A percentile compares a stretch with the other conserved stretches of the same genome.
These are phyloP conservation scores for Cercophora sp. DNA, from an alignment of 495 filamentous ascomycete genomes.

Conservation along the genomic window DNA sequence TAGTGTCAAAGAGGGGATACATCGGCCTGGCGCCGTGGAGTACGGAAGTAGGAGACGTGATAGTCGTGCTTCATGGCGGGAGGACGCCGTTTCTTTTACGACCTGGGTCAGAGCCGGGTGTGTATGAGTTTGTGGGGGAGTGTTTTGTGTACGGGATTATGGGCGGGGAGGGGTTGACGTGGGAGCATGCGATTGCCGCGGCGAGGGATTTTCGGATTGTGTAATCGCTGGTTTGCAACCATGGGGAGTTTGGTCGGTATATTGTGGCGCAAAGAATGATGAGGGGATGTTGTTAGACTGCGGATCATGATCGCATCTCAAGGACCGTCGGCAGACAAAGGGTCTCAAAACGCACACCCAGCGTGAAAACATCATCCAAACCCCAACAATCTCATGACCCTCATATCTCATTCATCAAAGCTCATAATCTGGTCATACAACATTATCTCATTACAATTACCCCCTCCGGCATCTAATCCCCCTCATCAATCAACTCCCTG, in stretches of 20 bases:
- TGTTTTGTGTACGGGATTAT: constrained; percentile 9
- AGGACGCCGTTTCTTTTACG: constrained; percentile 6
- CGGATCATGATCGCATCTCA: no score
- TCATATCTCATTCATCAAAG: no score
- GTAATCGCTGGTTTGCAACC: neutral
- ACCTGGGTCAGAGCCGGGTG: neutral
- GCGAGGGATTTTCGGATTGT: constrained; percentile 3
- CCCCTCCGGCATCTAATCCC: neutral
- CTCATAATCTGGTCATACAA: no score
- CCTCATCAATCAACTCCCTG: constrained; percentile 18
- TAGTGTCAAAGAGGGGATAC: constrained; percentile 4
- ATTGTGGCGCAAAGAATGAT: no score
- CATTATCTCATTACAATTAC: neutral
- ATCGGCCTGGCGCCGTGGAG: constrained; percentile 11
- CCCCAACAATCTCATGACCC: no score
- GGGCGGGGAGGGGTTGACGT: constrained; percentile 8
- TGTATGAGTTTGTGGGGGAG: constrained; percentile 3
- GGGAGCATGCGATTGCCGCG: constrained; percentile 1
- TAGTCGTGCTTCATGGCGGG: constrained; percentile 3
- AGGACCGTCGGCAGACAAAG: no score
- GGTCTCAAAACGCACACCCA: no score
- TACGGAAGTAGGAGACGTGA: neutral
- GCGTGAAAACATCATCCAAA: no score
- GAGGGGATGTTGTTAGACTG: no score
- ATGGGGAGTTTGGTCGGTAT: no score